phyloP scores from a whole-genome alignment of 768 basidiomycete species.

The Pleurotus djamor region DNA sequence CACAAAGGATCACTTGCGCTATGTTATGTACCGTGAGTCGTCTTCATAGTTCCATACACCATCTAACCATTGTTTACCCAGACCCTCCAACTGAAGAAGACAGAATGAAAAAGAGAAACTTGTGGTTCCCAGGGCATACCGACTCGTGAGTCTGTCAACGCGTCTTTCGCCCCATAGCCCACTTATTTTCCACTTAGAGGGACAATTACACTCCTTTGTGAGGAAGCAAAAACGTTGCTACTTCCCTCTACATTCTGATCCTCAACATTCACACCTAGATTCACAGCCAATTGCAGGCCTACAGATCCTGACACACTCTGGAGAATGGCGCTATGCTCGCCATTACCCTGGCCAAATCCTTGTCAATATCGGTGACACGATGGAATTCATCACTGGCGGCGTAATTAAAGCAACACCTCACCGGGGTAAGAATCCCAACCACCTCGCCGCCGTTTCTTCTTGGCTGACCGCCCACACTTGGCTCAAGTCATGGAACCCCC shows the following conservation, averaged over 20 bases:
- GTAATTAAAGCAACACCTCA: conserved; percentile 13
- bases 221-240: not conserved
- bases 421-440: no score
- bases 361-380: conserved; percentile 12
- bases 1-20: conserved; percentile 13
- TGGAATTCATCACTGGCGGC: conserved; percentile 15
- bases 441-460: no score
- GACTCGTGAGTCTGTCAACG: not conserved
- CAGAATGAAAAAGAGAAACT: conserved; percentile 11
- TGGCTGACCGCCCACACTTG: not conserved
- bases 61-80: not conserved
- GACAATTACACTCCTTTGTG: conserved; percentile 3
- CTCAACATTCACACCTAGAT: conserved; percentile 4
- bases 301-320: conserved; percentile 10
- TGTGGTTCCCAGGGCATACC: conserved; percentile 14
- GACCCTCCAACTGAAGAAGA: conserved; percentile 13
- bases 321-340: conserved; percentile 12
- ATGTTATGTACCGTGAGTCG: conserved; percentile 14
- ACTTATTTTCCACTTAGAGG: not conserved
- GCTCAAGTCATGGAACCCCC: conserved; percentile 13
- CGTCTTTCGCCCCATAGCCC: conserved; percentile 3
- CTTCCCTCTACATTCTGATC: not conserved
- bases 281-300: conserved; percentile 14
- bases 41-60: not conserved
- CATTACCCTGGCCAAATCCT: conserved; percentile 14